Conservation (phyloP, 805 yeast species). For the Lipomyces kockii region DNA sequence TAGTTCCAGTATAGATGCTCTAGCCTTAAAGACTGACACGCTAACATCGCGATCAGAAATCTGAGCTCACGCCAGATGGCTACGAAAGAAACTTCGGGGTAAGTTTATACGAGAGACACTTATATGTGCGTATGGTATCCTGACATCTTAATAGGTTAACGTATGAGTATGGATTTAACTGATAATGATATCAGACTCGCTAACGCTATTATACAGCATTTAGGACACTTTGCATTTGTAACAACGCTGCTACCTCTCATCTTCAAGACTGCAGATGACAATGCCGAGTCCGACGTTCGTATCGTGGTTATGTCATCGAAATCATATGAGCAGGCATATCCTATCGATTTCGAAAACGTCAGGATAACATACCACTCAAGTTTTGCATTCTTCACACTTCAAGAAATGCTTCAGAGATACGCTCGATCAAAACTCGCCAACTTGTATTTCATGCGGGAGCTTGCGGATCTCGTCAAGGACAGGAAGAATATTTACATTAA, state of each 20-base stretch:
- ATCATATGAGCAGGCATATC: constrained; percentile 11
- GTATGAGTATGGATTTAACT: background rate
- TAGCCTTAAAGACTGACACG: background rate
- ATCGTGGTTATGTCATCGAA: constrained; percentile 28
- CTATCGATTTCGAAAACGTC: constrained; percentile 24
- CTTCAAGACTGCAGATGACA: constrained; percentile 19
- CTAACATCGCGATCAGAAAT: constrained; percentile 11
- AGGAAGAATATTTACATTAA: constrained; percentile 29
- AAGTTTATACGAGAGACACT: background rate
- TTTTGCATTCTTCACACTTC: constrained; percentile 14
- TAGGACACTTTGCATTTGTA: constrained; percentile 36
- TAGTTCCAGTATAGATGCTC: background rate
- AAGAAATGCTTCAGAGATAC: constrained; percentile 24
- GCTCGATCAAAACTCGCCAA: constrained; percentile 35
- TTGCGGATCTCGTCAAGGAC: constrained; percentile 17
- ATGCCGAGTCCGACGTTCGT: constrained; percentile 25
- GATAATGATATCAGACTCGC: background rate
- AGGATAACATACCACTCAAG: constrained; percentile 8
- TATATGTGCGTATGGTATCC: background rate
- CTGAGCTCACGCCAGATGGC: constrained; percentile 31
- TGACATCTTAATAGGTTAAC: background rate
- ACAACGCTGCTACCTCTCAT: constrained; percentile 32
- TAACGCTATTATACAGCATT: constrained; percentile 22
- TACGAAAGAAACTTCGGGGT: constrained; percentile 32
- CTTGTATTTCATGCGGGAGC: constrained; percentile 24